These are phyloP conservation scores for Linum usitatissimum DNA, from an alignment of 345 rosid genomes.

Conservation along the genomic window DNA sequence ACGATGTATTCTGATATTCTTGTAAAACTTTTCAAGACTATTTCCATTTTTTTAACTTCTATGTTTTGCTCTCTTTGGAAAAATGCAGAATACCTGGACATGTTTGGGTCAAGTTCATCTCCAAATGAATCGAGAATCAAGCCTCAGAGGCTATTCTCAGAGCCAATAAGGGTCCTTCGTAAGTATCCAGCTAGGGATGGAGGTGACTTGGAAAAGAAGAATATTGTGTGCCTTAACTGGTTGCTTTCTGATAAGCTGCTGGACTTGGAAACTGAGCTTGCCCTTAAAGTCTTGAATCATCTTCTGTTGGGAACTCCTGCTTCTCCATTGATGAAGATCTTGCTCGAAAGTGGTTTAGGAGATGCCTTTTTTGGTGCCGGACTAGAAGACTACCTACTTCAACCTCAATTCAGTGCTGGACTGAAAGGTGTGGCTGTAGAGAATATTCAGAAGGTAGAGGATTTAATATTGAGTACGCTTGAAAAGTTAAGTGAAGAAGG, in stretches of 20 bases:
- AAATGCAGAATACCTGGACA: conserved; percentile 64
- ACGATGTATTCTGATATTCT: too few species aligned
- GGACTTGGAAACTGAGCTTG: conserved; percentile 81
- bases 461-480: conserved; percentile 59
- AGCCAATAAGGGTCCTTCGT: conserved; percentile 69
- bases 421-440: conserved; percentile 78
- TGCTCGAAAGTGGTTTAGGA: conserved; percentile 92
- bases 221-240: conserved; percentile 95
- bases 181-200: conserved; percentile 80
- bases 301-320: conserved; percentile 95
- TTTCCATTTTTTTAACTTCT: not conserved
- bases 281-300: conserved; percentile 85
- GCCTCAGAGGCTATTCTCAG: conserved; percentile 52
- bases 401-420: conserved; percentile 89
- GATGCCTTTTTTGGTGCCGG: conserved; percentile 91
- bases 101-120: conserved; percentile 62
- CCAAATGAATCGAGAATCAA: conserved; percentile 49
- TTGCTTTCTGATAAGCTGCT: conserved; percentile 71
- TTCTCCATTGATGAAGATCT: conserved; percentile 80
- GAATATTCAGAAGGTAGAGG: conserved; percentile 68
- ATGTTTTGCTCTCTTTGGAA: not conserved
- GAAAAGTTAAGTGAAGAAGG: conserved; percentile 76
- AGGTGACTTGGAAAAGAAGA: conserved; percentile 72
- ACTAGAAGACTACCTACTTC: conserved; percentile 84
- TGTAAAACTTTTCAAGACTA: not conserved